These are phyloP conservation scores for Alternaria brassicicola DNA, from an alignment of 2,329 filamentous ascomycete species.

Conservation along the genomic window DNA sequence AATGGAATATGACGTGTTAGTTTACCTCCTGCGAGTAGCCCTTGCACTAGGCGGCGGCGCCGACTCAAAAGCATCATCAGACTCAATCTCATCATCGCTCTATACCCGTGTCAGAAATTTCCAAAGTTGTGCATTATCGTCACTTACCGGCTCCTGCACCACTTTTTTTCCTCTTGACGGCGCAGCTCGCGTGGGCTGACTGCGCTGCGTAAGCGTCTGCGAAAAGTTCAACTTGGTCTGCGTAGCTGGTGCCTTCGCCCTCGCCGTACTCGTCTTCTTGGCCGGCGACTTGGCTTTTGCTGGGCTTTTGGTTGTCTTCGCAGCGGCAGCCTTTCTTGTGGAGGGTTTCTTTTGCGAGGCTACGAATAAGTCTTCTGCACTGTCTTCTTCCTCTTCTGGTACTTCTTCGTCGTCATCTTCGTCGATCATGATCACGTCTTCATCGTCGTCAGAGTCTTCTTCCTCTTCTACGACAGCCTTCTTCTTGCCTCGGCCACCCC, in stretches of 20 bases:
- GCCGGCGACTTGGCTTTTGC: constrained; percentile 33
- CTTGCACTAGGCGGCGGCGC: constrained; percentile 29
- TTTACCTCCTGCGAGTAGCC: constrained; percentile 34
- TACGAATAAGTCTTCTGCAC: constrained; percentile 54
- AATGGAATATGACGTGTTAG: neutral
- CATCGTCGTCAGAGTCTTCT: constrained; percentile 49
- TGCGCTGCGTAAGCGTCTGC: constrained; percentile 45
- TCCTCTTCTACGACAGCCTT: constrained; percentile 50
- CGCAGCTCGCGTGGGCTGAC: constrained; percentile 35
- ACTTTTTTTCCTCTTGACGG: constrained; percentile 38
- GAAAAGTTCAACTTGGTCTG: constrained; percentile 54
- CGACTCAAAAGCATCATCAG: constrained; percentile 51
- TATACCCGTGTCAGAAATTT: constrained; percentile 24
- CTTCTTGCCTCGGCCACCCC: constrained; percentile 49
- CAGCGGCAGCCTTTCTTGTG: constrained; percentile 34
- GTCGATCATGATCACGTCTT: constrained; percentile 53
- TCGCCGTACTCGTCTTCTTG: constrained; percentile 32
- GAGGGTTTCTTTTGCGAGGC: constrained; percentile 37
- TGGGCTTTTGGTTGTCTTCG: constrained; percentile 21
- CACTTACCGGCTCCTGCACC: constrained; percentile 49
- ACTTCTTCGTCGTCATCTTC: constrained; percentile 53
- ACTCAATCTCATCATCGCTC: constrained; percentile 52
- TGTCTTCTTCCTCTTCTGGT: constrained; percentile 43
- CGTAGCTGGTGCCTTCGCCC: constrained; percentile 32
- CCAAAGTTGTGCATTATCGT: neutral